Evolutionary conservation across 1,284 basidiomycete species (phyloP), one percentile per base, ranked within the genome.

Genomic region (Phaffia rhodozyma): DNA sequence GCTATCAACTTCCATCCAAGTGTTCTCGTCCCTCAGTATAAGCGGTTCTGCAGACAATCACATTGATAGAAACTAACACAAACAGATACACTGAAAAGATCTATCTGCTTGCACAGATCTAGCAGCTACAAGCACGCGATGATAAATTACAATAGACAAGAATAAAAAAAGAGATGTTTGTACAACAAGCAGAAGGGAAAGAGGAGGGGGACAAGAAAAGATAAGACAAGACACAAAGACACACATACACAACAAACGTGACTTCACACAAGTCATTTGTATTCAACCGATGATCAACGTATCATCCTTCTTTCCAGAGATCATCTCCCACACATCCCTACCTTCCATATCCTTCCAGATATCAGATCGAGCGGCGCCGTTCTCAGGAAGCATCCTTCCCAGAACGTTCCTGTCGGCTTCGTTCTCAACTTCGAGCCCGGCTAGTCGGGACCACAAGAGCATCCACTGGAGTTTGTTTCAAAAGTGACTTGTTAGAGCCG

Each of bases 251-350:
- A 68, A 68, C 27, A 59, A 23, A 59, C 21, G n/a, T 34, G 21
- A 34, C 30, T 9, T n/a, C 21, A 25, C 27, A 55, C 51, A 20
- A 53, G 1, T 3, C 21, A 11, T 9, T 53, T 30, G 20, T 11
- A 13, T 11, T 51, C 48, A 63, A 52, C 52, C 56, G 21, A 66
- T 66, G 43, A 66, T 50, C 49, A 66, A 51, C 29, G 27, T 29
- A 34, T 62, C 60, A 13, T 66, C 56, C 29, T 20, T 48, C 54
- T 71, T 65, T 0, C 73, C 73, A 71, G 73, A 73, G 43, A 75
- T 66, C 69, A 74, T 72, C 66, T 71, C 69, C 75, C 75, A 76
- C 0, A 76, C 75, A 51, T 65, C 60, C 23, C 69, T 68, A 16
- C 67, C 64, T 43, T 72, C 70, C 27, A 66, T 63, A 1, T 67